A percentile compares a stretch with the other conserved stretches of the same genome.
Evolutionary conservation across 1,284 basidiomycete genomes (phyloP).

Genomic region (Malassezia brasiliensis): DNA sequence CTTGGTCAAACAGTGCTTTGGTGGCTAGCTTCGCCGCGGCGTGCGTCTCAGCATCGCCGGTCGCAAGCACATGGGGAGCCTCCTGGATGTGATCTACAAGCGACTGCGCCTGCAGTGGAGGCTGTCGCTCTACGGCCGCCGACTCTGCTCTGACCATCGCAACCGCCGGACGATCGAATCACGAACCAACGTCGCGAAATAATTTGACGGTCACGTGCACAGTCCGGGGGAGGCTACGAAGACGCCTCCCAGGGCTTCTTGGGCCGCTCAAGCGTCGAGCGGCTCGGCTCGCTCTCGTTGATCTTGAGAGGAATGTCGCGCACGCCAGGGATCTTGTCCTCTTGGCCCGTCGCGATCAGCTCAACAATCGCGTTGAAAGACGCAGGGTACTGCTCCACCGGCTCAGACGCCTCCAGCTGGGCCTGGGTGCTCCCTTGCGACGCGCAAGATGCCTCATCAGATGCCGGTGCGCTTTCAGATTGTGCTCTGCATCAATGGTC

Average conservation of each 20-base stretch:
- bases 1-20: conserved; percentile 15
- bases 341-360: conserved; percentile 41
- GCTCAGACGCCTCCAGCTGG: neutral
- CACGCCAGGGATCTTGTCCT: conserved; percentile 42
- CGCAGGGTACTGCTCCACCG: conserved; percentile 27
- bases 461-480: neutral
- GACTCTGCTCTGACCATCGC: neutral
- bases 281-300: conserved; percentile 31
- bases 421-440: neutral
- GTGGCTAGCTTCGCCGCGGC: conserved; percentile 5
- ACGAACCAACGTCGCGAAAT: neutral
- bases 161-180: neutral
- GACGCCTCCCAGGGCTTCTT: conserved; percentile 37
- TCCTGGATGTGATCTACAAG: neutral
- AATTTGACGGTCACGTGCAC: conserved; percentile 7
- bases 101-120: neutral
- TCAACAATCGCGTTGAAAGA: conserved; percentile 44
- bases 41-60: neutral
- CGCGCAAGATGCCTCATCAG: neutral
- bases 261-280: conserved; percentile 25
- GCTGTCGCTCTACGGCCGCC: neutral
- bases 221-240: neutral
- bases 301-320: conserved; percentile 42
- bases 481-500: neutral
- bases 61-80: conserved; percentile 6